These are phyloP conservation scores for Gracilaria caudata DNA, from an alignment of 23 red algal genomes.

Conservation along the genomic window DNA sequence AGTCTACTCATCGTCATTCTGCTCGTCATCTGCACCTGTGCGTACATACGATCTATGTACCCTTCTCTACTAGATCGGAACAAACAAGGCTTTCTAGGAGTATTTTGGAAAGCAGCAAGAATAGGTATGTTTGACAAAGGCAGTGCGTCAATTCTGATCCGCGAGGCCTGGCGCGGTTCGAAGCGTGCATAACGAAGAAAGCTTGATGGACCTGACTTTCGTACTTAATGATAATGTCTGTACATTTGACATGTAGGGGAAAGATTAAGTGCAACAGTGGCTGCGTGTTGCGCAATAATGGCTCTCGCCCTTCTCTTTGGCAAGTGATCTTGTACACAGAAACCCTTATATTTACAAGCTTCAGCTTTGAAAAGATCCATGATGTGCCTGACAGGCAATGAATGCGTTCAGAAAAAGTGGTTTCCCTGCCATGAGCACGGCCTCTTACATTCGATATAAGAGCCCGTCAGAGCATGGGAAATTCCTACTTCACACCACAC, in stretches of 20 bases:
- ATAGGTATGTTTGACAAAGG: constrained; percentile 59
- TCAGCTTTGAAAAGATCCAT: not conserved
- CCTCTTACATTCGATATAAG: not conserved
- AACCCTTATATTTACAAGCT: too few relatives aligned
- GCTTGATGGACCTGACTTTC: not conserved
- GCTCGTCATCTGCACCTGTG: constrained; percentile 98
- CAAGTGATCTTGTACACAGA: constrained; percentile 19
- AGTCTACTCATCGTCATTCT: constrained; percentile 92
- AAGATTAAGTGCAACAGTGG: constrained; percentile 90
- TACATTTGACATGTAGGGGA: constrained; percentile 56
- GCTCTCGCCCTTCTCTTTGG: constrained; percentile 71
- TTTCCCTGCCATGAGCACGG: not conserved
- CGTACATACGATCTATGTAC: constrained; percentile 91
- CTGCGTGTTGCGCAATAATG: constrained; percentile 78
- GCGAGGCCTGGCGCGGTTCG: not conserved
- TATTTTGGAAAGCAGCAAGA: constrained; percentile 99
- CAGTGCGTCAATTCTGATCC: not conserved
- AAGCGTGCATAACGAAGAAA: not conserved
- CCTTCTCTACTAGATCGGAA: constrained; percentile 95
- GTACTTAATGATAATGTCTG: not conserved
- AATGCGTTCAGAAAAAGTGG: too few relatives aligned
- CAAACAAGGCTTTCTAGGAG: constrained; percentile 81
- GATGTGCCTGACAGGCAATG: not conserved
- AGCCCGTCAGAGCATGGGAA: not conserved
- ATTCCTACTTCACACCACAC: not conserved